Conservation (phyloP, 805 yeast species). For the Metschnikowia santaceciliae region DNA sequence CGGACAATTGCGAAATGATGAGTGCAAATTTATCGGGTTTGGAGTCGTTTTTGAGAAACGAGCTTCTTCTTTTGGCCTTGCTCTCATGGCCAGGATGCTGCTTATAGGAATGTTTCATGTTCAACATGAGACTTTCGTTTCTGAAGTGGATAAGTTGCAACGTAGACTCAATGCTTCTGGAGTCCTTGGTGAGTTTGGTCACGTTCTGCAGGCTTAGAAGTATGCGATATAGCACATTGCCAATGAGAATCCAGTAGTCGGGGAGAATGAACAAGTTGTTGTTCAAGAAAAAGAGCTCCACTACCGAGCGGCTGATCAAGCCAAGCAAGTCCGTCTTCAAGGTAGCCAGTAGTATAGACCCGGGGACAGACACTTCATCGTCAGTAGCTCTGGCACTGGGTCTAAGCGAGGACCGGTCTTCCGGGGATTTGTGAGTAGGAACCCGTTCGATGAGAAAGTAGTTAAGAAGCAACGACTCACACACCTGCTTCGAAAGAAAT, state of each 20-base stretch:
- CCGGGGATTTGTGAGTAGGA: constrained; percentile 17
- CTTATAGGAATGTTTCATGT: constrained; percentile 25
- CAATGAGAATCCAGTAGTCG: constrained; percentile 54
- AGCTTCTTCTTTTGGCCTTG: constrained; percentile 5
- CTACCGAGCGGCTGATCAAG: constrained; percentile 28
- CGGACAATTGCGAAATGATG: constrained; percentile 2
- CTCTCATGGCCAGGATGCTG: neutral
- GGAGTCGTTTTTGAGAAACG: constrained; percentile 5
- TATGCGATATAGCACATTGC: constrained; percentile 44
- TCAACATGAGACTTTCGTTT: constrained; percentile 67
- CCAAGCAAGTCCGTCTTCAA: constrained; percentile 27
- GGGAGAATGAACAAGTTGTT: constrained; percentile 64
- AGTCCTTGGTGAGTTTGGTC: constrained; percentile 20
- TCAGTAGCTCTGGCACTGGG: neutral
- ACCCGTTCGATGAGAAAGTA: constrained; percentile 38
- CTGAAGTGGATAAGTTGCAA: constrained; percentile 60
- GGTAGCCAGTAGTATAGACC: constrained; percentile 11
- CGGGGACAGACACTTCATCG: neutral
- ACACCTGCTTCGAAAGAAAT: constrained; percentile 58
- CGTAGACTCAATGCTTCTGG: constrained; percentile 38
- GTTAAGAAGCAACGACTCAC: constrained; percentile 54
- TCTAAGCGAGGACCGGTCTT: neutral
- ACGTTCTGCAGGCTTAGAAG: constrained; percentile 18
- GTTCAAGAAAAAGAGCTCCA: constrained; percentile 44
- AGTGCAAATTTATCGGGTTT: constrained; percentile 3